These are phyloP conservation scores for Jacaranda mimosifolia DNA, from an alignment of 257 asterid species.

Conservation along the genomic window DNA sequence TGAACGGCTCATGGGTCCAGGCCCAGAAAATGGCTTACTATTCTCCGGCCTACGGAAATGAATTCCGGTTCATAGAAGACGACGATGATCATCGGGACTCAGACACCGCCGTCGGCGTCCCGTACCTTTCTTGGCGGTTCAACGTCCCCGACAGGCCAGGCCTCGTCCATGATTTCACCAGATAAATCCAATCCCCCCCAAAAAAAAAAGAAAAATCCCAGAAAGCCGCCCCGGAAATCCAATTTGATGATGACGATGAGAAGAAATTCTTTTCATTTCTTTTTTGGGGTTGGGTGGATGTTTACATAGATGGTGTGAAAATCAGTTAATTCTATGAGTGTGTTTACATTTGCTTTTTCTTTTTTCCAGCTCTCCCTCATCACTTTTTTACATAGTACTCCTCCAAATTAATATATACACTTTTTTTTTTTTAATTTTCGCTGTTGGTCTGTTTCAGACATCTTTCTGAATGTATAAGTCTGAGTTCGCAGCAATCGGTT, in stretches of 20 bases:
- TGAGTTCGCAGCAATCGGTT: constrained; percentile 27
- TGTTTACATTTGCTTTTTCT: constrained; percentile 34
- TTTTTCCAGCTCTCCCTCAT: constrained; percentile 38
- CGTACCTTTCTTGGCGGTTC: constrained; percentile 80
- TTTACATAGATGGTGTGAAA: constrained; percentile 72
- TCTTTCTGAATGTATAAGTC: constrained; percentile 36
- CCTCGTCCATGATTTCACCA: constrained; percentile 75
- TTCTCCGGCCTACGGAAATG: constrained; percentile 52
- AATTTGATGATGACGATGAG: neutral
- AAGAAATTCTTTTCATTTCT: constrained; percentile 47
- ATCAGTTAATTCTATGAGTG: constrained; percentile 71
- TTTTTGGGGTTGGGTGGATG: constrained; percentile 51
- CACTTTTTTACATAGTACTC: neutral
- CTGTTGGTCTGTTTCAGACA: constrained; percentile 47
- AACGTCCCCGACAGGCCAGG: constrained; percentile 73
- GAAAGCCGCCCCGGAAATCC: too few species aligned
- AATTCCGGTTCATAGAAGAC: constrained; percentile 67
- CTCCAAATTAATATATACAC: too few species aligned
- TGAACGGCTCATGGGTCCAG: constrained; percentile 61
- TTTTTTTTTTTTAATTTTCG: too few species aligned
- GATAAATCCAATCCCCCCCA: constrained; percentile 44
- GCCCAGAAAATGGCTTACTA: constrained; percentile 49
- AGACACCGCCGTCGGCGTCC: neutral
- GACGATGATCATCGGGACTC: constrained; percentile 53
- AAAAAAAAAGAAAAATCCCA: neutral